Conservation (phyloP, 73 alveolate species). For the Symbiodinium natans region DNA sequence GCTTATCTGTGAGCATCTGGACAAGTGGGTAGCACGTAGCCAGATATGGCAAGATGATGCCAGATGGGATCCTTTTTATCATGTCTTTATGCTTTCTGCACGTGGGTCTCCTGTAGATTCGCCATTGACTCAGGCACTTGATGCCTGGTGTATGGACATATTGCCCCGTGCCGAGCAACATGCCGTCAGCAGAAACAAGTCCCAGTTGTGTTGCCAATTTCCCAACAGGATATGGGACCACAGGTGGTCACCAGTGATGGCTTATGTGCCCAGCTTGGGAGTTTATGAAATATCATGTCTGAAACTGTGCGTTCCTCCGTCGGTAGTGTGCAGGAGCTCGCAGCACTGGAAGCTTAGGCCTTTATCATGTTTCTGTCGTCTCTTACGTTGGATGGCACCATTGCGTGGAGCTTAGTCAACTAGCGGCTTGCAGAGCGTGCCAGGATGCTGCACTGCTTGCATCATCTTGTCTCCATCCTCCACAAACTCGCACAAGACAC, state of each 20-base stretch:
- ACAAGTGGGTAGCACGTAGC: too few species aligned
- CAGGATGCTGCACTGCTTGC: background rate
- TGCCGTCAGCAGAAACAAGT: too few species aligned
- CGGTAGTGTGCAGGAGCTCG: background rate
- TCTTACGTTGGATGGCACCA: conserved; percentile 52
- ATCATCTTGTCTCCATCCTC: background rate
- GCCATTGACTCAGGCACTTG: too few species aligned
- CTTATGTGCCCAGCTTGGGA: background rate
- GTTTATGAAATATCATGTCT: background rate
- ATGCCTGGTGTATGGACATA: too few species aligned
- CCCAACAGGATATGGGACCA: conserved; percentile 51
- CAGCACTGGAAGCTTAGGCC: background rate
- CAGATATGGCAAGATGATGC: too few species aligned
- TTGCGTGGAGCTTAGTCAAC: background rate
- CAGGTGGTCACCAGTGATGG: conserved; percentile 87
- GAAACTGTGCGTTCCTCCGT: background rate
- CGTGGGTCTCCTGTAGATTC: too few species aligned
- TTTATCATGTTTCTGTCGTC: conserved; percentile 64
- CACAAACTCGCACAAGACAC: too few species aligned
- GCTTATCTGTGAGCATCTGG: background rate
- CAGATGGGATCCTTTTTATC: too few species aligned
- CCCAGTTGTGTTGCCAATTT: background rate
- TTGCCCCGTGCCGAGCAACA: too few species aligned
- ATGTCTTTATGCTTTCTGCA: too few species aligned
- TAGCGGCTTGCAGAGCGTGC: background rate